phyloP scores from a whole-genome alignment of 495 filamentous ascomycete genomes.

The Elasticomyces elasticus region DNA sequence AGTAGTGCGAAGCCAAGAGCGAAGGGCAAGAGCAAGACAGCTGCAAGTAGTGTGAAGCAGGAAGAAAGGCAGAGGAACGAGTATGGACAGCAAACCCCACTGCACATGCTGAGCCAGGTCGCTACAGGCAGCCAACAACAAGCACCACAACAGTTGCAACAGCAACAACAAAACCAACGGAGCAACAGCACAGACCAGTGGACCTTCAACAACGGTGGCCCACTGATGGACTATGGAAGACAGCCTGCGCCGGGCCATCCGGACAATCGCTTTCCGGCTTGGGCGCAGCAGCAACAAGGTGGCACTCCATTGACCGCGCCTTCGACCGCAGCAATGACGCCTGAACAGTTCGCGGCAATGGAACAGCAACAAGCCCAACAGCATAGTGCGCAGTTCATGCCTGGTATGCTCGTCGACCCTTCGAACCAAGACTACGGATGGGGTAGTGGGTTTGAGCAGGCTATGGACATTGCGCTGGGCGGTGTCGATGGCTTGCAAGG shows the following conservation, averaged over 20 bases:
- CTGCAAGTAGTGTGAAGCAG: background rate
- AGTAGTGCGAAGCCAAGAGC: background rate
- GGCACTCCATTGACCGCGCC: background rate
- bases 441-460: conserved; percentile 25
- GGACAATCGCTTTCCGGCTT: background rate
- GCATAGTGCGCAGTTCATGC: background rate
- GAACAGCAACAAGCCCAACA: background rate
- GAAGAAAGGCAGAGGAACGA: background rate
- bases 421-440: conserved; percentile 16
- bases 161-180: background rate
- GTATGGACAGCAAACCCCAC: conserved; percentile 5
- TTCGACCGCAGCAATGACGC: background rate
- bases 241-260: background rate
- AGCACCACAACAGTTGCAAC: background rate
- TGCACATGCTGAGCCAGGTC: conserved; percentile 20
- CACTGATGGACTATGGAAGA: background rate
- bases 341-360: background rate
- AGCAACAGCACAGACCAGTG: conserved; percentile 1
- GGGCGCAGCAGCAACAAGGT: background rate
- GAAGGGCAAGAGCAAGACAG: background rate
- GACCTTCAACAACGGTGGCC: conserved; percentile 15
- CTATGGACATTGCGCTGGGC: conserved; percentile 26
- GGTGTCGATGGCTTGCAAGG: conserved; percentile 18
- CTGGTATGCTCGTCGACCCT: conserved; percentile 3
- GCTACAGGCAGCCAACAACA: conserved; percentile 6